Conservation (phyloP, 2,329 filamentous ascomycete species). For the Alternaria viburni region DNA sequence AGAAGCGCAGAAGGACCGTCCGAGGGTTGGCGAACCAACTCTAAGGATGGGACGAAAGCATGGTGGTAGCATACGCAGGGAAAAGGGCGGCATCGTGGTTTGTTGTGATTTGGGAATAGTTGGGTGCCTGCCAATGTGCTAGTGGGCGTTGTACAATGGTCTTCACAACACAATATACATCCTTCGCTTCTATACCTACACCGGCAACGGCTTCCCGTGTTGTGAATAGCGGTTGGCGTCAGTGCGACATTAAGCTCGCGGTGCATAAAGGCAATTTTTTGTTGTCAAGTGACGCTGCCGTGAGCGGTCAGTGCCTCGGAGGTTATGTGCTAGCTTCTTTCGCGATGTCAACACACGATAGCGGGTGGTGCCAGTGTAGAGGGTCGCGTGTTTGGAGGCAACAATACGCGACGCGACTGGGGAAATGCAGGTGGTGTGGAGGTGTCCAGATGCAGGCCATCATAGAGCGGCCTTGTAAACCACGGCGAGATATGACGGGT, state of each 20-base stretch:
- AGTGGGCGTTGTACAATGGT: not conserved
- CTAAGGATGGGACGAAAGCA: not conserved
- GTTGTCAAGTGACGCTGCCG: not conserved
- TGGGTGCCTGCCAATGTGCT: not conserved
- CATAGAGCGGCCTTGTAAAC: not conserved
- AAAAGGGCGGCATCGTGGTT: not conserved
- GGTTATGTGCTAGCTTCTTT: not conserved
- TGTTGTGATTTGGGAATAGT: not conserved
- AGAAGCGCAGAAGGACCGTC: conserved; percentile 15
- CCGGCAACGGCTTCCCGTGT: not conserved
- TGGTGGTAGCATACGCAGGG: not conserved
- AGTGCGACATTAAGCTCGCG: not conserved
- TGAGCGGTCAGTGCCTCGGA: not conserved
- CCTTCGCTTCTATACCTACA: conserved; percentile 6
- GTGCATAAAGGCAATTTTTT: not conserved
- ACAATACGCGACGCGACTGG: not conserved
- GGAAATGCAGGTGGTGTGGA: not conserved
- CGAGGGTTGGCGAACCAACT: not conserved
- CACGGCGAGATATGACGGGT: not conserved
- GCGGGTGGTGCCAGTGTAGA: not conserved
- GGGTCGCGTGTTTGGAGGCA: not conserved
- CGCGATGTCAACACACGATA: not conserved
- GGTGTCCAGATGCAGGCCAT: not conserved
- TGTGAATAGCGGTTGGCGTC: not conserved
- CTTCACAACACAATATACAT: conserved; percentile 10